Evolutionary conservation across 2,329 filamentous ascomycete genomes (phyloP).

Genomic region (Penicillium griseofulvum): DNA sequence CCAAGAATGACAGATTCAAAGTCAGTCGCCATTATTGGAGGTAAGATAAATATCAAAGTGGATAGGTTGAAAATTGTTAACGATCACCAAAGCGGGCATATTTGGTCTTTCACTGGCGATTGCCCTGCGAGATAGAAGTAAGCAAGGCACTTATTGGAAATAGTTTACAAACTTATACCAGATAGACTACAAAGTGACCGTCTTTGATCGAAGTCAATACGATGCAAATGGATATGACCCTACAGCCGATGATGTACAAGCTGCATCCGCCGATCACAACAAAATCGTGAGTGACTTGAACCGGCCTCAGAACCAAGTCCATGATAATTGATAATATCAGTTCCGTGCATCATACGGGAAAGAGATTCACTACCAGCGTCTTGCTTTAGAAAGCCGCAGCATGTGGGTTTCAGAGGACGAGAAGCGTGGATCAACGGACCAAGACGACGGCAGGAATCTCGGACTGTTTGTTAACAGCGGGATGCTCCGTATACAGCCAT

Average conservation of each 20-base stretch:
- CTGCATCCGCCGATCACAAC: slow-evolving; percentile 19
- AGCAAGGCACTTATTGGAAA: neutral
- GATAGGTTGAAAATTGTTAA: neutral
- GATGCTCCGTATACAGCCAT: slow-evolving; percentile 19
- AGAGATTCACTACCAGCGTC: slow-evolving; percentile 18
- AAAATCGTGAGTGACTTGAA: slow-evolving; percentile 12
- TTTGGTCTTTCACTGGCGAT: slow-evolving; percentile 17
- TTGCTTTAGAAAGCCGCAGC: slow-evolving; percentile 15
- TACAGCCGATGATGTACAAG: slow-evolving; percentile 12
- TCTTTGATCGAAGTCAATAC: slow-evolving; percentile 15
- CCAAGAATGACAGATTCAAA: slow-evolving; percentile 7
- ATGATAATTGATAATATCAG: neutral
- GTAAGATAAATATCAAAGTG: neutral
- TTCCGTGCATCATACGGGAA: slow-evolving; percentile 19
- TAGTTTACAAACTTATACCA: neutral
- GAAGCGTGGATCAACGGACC: slow-evolving; percentile 4
- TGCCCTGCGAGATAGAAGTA: slow-evolving; percentile 14
- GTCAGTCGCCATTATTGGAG: slow-evolving; percentile 16
- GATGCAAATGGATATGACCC: slow-evolving; percentile 14
- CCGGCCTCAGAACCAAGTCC: too few relatives aligned
- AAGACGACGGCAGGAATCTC: slow-evolving; percentile 9
- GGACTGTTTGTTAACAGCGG: slow-evolving; percentile 15
- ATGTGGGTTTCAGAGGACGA: slow-evolving; percentile 14
- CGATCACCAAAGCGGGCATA: slow-evolving; percentile 8
- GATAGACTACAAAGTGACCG: slow-evolving; percentile 12